Conservation (phyloP, 345 rosid species). For the Euphorbia peplus region DNA sequence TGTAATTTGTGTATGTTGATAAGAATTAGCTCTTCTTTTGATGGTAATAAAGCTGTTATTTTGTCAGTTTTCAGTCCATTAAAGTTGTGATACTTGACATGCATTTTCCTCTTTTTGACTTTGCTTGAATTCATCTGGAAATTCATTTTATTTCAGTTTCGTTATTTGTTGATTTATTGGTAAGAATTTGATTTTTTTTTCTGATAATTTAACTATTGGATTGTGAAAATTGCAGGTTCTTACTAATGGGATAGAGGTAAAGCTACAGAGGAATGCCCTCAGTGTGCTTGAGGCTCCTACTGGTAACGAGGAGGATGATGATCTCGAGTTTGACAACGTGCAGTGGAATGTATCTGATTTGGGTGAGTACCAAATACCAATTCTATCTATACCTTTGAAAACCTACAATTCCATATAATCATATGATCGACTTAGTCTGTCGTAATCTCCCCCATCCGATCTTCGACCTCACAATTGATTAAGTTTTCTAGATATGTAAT, state of each 20-base stretch:
- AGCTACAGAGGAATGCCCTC: slow-evolving; percentile 95
- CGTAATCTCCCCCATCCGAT: not conserved
- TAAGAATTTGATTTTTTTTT: not conserved
- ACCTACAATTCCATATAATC: too few species aligned
- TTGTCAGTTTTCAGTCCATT: not conserved
- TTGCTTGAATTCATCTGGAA: not conserved
- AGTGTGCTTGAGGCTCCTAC: slow-evolving; percentile 96
- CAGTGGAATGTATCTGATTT: slow-evolving; percentile 72
- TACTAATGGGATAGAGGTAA: slow-evolving; percentile 96
- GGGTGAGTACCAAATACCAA: slow-evolving; percentile 42
- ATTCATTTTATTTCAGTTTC: not conserved
- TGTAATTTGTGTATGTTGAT: not conserved
- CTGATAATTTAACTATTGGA: slow-evolving; percentile 14
- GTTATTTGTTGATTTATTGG: not conserved
- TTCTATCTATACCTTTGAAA: too few species aligned
- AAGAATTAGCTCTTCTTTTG: not conserved
- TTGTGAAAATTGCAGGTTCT: slow-evolving; percentile 60
- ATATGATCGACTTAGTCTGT: too few species aligned
- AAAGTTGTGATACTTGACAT: not conserved
- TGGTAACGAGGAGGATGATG: slow-evolving; percentile 89
- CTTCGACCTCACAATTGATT: not conserved
- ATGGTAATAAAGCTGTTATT: not conserved
- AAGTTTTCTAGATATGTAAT: slow-evolving; percentile 3
- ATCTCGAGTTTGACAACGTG: slow-evolving; percentile 58
- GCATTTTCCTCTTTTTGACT: not conserved